A percentile compares a stretch with the other conserved stretches of the same genome.
Conservation (phyloP, 441 rosid genomes). For the Corymbia citriodora region DNA sequence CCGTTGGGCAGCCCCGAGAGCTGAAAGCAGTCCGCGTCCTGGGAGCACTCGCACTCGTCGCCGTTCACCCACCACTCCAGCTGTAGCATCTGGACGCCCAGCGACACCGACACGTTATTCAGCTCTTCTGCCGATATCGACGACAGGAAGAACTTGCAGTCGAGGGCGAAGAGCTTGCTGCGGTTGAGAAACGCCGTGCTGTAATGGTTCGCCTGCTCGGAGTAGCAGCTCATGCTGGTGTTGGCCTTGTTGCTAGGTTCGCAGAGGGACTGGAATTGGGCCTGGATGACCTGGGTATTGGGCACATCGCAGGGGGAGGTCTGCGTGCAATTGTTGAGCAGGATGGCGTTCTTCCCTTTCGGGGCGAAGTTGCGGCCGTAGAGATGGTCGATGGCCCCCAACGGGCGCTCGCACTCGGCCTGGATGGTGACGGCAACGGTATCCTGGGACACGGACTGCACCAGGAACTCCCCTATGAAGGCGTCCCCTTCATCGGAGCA, state of each 20-base stretch:
- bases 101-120: constrained; percentile 21
- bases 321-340: constrained; percentile 35
- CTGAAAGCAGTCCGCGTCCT: constrained; percentile 24
- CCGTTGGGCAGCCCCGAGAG: constrained; percentile 21
- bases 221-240: constrained; percentile 41
- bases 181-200: constrained; percentile 14
- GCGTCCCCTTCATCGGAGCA: constrained; percentile 25
- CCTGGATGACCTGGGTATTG: not conserved
- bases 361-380: constrained; percentile 49
- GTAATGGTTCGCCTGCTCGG: not conserved
- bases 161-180: not conserved
- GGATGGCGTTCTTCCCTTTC: constrained; percentile 35
- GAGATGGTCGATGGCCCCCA: constrained; percentile 27
- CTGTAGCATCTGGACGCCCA: constrained; percentile 51
- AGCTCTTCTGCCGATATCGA: constrained; percentile 40
- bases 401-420: constrained; percentile 45
- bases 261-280: constrained; percentile 29
- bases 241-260: not conserved
- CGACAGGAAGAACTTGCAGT: constrained; percentile 46
- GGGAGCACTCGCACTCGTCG: constrained; percentile 30
- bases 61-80: constrained; percentile 78
- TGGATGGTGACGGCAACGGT: constrained; percentile 22
- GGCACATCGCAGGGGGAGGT: constrained; percentile 18
- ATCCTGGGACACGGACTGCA: constrained; percentile 13
- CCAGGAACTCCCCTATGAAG: constrained; percentile 29